Conservation (phyloP, 768 basidiomycete genomes). For the Phlebiopsis flavidoalba region DNA sequence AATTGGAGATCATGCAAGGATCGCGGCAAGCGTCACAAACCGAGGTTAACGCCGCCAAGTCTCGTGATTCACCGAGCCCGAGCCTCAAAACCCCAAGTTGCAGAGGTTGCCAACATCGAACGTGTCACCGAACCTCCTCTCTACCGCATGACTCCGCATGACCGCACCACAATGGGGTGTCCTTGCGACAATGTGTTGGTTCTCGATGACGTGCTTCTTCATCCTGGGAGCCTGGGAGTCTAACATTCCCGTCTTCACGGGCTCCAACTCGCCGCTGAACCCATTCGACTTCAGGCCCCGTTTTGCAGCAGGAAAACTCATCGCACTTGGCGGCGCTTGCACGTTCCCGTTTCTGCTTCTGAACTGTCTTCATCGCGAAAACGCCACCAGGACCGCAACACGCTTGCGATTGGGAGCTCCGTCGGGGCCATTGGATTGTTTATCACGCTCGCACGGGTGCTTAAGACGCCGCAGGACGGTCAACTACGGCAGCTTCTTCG, state of each 20-base stretch:
- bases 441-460: slow-evolving; percentile 41
- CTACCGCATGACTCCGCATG: slow-evolving; percentile 14
- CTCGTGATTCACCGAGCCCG: background rate
- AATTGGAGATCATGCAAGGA: background rate
- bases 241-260: slow-evolving; percentile 58
- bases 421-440: slow-evolving; percentile 50
- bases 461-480: slow-evolving; percentile 35
- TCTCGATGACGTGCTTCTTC: slow-evolving; percentile 66
- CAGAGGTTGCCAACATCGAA: slow-evolving; percentile 5
- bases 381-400: slow-evolving; percentile 55
- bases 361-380: slow-evolving; percentile 53
- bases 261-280: slow-evolving; percentile 18
- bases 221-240: slow-evolving; percentile 66
- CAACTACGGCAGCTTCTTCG: slow-evolving; percentile 42
- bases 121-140: background rate
- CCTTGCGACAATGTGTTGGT: slow-evolving; percentile 63
- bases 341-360: slow-evolving; percentile 63
- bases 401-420: slow-evolving; percentile 46
- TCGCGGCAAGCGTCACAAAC: background rate
- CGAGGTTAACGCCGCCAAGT: background rate
- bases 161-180: slow-evolving; percentile 42
- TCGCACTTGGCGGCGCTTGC: slow-evolving; percentile 58
- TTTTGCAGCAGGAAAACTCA: slow-evolving; percentile 63
- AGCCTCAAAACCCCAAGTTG: background rate
- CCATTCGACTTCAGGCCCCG: slow-evolving; percentile 52